Base-by-base conservation (phyloP, 2,329 filamentous ascomycete species). In the Didymosphaeria variabile region DNA sequence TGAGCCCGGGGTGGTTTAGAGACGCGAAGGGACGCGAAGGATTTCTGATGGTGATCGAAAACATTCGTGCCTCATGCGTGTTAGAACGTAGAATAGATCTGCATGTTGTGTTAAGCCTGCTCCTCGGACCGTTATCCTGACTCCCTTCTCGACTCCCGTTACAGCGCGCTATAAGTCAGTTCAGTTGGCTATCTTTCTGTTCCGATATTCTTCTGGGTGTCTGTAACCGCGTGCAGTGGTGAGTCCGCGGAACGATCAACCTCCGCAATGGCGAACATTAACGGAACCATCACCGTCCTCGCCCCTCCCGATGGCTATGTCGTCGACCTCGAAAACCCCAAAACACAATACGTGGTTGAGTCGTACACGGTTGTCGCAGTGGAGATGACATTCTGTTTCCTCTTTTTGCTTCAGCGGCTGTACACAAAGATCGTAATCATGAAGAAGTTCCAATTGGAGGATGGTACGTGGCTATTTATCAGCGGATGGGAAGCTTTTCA, bases 401-500 rank as follows among this genome's bases (percentile, higher is more conserved):
- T 49, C 23, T 49, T 49, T 17, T 49, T 49, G 13, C 4, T 49
- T 7, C 46, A 49, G 46, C 46, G 46, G 9, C n/a, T 49, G 23
- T 49, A 49, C 23, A 49, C 46, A n/a, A 49, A 49, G 26, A 49
- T 32, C 32, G 46, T 9, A 5, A 12, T 49, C 7, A 49, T 49
- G 46, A 49, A 49, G 46, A 49, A 26, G 17, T 49, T 49, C 46
- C 46, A 49, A 31, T 17, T 49, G 23, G 46, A 49, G 32, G 46
- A 49, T n/a, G 46, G 46, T 47, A 15, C 23, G 45, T n/a, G n/a
- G n/a, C n/a, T n/a, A n/a, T 32, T 31, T 17, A 12, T n/a, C 15
- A 4, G 34, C 34, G 12, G 34, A 36, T 13, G 34, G 15, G 5
- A 13, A 13, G 15, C 5, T 3, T 7, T 13, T 49, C 12, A 17